Evolutionary conservation across 352 stramenopile species (phyloP), one percentile per base, ranked within the genome.

Genomic region (Pythium utonaiense): DNA sequence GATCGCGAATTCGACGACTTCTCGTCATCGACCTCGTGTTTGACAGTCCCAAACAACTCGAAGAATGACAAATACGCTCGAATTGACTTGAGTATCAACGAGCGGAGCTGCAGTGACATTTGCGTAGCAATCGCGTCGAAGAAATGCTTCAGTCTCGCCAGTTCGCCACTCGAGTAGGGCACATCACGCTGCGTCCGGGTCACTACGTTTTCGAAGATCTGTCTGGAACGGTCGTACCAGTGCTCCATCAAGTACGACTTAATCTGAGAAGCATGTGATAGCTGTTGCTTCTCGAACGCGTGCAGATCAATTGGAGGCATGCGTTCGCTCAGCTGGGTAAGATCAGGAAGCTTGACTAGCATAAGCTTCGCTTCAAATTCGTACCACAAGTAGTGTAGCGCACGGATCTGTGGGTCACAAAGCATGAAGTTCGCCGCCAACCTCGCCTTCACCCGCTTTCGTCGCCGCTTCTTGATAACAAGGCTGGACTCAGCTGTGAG

Each of bases 41-140:
- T 56, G 14, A 13, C 3, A n/a, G 19, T 55, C 24, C 59, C 73
- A 57, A 89, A 93, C 17, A 63, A 44, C 52, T 88, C 76, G 34
- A 93, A 93, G 56, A 89, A 93, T 0, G 53, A 63, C 2, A 86
- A 67, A 58, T 91, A 93, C 9, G 70, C 66, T 47, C 73, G 55
- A 19, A 91, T 80, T 1, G 84, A 91, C 33, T 82, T 83, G 42
- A 85, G 66, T 14, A 91, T 64, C 6, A 93, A 67, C 10, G 77
- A 74, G 2, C 82, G 77, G 10, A 91, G 67, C 57, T 93, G 84
- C 1, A 91, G 60, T 17, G 80, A 89, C 84, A 93, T 93, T 33
- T 91, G 66, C 38, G 73, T 74, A 0, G 69, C 74, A n/a, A 91
- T 67, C 0, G 75, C 71, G 41, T 89, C 77, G 19, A 93, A 84